Conservation (phyloP, 805 yeast species). For the Cyberlindnera amylophila region DNA sequence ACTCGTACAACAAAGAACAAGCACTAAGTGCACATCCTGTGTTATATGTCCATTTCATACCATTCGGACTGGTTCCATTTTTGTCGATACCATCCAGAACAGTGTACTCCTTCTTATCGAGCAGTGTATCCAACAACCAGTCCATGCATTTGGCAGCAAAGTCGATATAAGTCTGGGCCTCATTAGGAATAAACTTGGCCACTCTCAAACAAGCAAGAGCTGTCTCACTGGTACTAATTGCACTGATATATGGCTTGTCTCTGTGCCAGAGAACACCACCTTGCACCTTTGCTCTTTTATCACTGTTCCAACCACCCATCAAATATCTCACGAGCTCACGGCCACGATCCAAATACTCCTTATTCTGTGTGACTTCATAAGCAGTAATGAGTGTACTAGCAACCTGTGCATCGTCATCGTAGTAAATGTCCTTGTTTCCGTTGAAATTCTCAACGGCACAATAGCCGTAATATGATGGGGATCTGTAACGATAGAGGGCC, state of each 20-base stretch:
- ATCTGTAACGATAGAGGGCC: conserved; percentile 49
- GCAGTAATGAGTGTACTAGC: conserved; percentile 62
- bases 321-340: conserved; percentile 56
- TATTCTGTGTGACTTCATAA: conserved; percentile 61
- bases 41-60: conserved; percentile 63
- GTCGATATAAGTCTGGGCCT: conserved; percentile 42
- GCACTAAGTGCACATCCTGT: conserved; percentile 63
- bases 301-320: conserved; percentile 58
- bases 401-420: conserved; percentile 75
- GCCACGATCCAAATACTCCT: conserved; percentile 49
- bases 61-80: conserved; percentile 38
- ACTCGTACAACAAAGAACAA: conserved; percentile 43
- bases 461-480: conserved; percentile 49
- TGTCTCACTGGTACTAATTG: conserved; percentile 66
- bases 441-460: conserved; percentile 61
- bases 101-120: conserved; percentile 51
- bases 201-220: conserved; percentile 60
- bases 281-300: conserved; percentile 22
- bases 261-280: conserved; percentile 74
- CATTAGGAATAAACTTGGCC: conserved; percentile 49
- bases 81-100: conserved; percentile 56
- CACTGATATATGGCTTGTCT: conserved; percentile 51
- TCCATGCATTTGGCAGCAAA: conserved; percentile 59
- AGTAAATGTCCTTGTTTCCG: conserved; percentile 61
- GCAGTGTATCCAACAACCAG: conserved; percentile 50